These are phyloP conservation scores for Verticillium dahliae DNA, from an alignment of 2,329 filamentous ascomycete species.

Conservation along the genomic window DNA sequence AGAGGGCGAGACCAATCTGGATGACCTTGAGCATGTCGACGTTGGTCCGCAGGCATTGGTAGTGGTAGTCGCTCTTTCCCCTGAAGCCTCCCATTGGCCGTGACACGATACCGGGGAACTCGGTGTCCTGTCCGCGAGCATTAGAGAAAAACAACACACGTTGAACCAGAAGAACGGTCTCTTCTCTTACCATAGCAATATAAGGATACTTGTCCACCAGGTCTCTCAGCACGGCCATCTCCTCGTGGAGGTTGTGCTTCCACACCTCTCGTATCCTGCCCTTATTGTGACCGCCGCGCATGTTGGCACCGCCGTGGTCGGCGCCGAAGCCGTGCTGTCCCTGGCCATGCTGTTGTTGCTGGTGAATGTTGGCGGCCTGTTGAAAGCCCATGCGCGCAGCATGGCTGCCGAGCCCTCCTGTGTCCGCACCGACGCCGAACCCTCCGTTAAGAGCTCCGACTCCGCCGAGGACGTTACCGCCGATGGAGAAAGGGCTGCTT, in stretches of 20 bases:
- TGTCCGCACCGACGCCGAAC: conserved; percentile 45
- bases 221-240: conserved; percentile 78
- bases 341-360: conserved; percentile 52
- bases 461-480: conserved; percentile 46
- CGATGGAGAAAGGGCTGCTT: conserved; percentile 61
- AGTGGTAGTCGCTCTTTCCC: conserved; percentile 96
- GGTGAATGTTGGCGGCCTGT: conserved; percentile 56
- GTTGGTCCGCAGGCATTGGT: conserved; percentile 94
- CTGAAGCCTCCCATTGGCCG: conserved; percentile 91
- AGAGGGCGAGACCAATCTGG: conserved; percentile 90
- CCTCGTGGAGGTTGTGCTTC: conserved; percentile 84
- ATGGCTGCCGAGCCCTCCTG: conserved; percentile 76
- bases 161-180: not conserved
- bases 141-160: conserved; percentile 3
- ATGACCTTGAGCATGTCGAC: conserved; percentile 97
- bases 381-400: conserved; percentile 84
- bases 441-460: conserved; percentile 36
- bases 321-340: conserved; percentile 17
- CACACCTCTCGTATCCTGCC: conserved; percentile 92
- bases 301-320: conserved; percentile 15
- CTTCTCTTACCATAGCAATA: conserved; percentile 80
- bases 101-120: conserved; percentile 96
- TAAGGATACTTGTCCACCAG: conserved; percentile 89
- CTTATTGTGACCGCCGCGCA: conserved; percentile 57
- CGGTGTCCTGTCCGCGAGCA: conserved; percentile 66